phyloP scores from a whole-genome alignment of 163 green algal species.

The Scenedesmus sp. region DNA sequence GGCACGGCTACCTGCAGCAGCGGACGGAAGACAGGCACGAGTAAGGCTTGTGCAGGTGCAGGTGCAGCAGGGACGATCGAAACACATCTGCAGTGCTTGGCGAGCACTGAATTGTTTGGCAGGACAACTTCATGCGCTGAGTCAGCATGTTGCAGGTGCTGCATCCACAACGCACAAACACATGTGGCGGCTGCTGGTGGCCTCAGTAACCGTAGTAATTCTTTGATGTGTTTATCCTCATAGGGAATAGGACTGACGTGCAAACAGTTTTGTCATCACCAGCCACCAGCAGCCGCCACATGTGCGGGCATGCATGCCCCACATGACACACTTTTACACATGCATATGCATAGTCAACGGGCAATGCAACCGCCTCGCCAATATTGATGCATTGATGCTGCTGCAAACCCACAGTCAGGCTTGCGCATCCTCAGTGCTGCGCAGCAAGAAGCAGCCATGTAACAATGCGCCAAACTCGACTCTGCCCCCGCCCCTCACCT shows the following conservation, averaged over 20 bases:
- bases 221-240: slow-evolving; percentile 54
- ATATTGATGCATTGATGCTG: too few relatives aligned
- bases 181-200: neutral
- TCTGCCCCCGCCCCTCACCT: slow-evolving; percentile 50
- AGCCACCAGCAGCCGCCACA: slow-evolving; percentile 49
- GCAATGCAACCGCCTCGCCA: neutral
- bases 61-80: too few relatives aligned
- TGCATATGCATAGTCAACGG: too few relatives aligned
- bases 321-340: too few relatives aligned
- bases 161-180: neutral
- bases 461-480: neutral
- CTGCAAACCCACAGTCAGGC: too few relatives aligned
- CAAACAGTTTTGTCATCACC: slow-evolving; percentile 80
- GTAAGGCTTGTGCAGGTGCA: neutral
- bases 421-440: too few relatives aligned
- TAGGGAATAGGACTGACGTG: slow-evolving; percentile 84
- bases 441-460: neutral
- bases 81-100: too few relatives aligned
- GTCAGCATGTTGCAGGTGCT: neutral
- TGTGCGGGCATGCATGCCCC: too few relatives aligned
- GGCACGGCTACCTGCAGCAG: slow-evolving; percentile 7
- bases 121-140: too few relatives aligned
- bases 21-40: neutral
- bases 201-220: slow-evolving; percentile 75
- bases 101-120: too few relatives aligned